A percentile compares a stretch with the other conserved stretches of the same genome.
Conservation (phyloP, 1,284 basidiomycete genomes). For the Apiotrichum siamense region DNA sequence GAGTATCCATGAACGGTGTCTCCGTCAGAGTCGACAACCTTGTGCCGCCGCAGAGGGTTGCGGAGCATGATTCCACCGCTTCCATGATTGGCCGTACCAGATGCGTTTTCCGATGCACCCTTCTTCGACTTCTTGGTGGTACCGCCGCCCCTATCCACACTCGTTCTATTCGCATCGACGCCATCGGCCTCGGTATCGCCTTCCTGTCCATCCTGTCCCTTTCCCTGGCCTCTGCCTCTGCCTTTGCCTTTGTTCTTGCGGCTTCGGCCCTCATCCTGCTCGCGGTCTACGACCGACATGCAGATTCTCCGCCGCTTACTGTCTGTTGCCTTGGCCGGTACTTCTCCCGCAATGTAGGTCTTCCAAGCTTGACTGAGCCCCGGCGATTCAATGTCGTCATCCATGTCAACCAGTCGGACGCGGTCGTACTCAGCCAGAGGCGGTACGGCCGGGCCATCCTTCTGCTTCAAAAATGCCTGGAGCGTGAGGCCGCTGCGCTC, state of each 20-base stretch:
- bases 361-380: constrained; percentile 20
- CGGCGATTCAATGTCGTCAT: constrained; percentile 25
- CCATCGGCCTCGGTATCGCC: not conserved
- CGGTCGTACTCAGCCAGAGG: constrained; percentile 24
- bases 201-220: not conserved
- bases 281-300: not conserved
- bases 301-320: not conserved
- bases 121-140: not conserved
- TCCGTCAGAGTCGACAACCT: constrained; percentile 39
- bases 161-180: too few species aligned
- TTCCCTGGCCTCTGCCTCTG: not conserved
- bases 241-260: not conserved
- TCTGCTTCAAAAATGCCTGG: constrained; percentile 25
- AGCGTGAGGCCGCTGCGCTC: constrained; percentile 20
- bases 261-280: not conserved
- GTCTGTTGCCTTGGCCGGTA: too few species aligned
- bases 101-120: not conserved
- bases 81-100: not conserved
- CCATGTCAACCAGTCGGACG: constrained; percentile 30
- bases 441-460: not conserved
- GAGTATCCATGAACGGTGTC: constrained; percentile 35
- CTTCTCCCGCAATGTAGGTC: constrained; percentile 2
- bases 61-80: not conserved
- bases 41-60: constrained; percentile 2
- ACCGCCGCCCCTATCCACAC: too few species aligned